Percentiles rank a stretch among this genome's conserved stretches.
Evolutionary conservation across 192 early-diverging fungal genomes (phyloP).

Genomic region (Funneliformis geosporum): DNA sequence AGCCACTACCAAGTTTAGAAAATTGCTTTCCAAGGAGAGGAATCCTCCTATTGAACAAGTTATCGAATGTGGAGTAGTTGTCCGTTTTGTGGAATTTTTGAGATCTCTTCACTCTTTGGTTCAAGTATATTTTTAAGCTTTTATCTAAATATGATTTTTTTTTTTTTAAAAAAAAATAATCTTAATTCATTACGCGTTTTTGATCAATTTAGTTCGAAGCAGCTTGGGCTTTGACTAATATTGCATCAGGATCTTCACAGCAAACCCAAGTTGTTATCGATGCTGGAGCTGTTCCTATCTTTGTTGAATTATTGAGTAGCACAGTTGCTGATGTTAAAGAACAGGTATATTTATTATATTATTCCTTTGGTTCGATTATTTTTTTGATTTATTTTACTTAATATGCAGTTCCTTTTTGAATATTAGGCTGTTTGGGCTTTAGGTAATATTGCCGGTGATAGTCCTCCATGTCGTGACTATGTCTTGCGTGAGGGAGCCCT

Average conservation of each 20-base stretch:
- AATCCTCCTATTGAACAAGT: constrained; percentile 98
- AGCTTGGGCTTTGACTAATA: constrained; percentile 99
- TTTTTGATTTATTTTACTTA: neutral
- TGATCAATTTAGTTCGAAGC: constrained; percentile 82
- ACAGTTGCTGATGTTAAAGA: constrained; percentile 87
- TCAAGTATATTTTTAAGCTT: constrained; percentile 60
- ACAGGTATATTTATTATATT: constrained; percentile 60
- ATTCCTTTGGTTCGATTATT: neutral
- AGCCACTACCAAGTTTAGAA: constrained; percentile 88
- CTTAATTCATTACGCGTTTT: neutral
- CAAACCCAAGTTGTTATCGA: constrained; percentile 96
- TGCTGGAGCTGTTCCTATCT: constrained; percentile 88
- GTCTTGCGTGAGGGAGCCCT: constrained; percentile 83
- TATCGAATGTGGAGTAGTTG: constrained; percentile 89
- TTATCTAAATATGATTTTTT: no score
- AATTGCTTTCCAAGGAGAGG: constrained; percentile 90
- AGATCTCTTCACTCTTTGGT: constrained; percentile 78
- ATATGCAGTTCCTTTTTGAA: neutral
- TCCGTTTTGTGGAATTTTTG: constrained; percentile 94
- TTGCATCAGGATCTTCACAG: constrained; percentile 91
- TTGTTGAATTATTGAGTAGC: constrained; percentile 85
- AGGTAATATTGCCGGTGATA: constrained; percentile 99
- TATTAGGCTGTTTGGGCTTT: constrained; percentile 94
- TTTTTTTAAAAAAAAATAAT: neutral
- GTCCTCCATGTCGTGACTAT: constrained; percentile 85